A percentile compares a stretch with the other conserved stretches of the same genome.
phyloP scores from a whole-genome alignment of 2,329 filamentous ascomycete genomes.

The Monilinia vaccinii-corymbosi region DNA sequence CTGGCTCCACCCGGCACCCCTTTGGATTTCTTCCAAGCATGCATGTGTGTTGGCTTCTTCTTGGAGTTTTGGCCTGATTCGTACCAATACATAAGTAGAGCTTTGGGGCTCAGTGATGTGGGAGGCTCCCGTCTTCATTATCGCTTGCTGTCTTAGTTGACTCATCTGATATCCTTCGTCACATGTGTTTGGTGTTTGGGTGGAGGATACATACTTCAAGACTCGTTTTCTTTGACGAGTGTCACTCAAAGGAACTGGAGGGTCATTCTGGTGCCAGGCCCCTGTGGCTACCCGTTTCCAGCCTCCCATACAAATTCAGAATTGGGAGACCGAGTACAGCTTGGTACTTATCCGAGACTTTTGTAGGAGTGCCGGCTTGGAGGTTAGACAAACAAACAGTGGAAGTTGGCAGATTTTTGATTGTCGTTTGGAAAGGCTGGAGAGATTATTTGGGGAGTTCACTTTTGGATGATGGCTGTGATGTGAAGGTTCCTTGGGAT shows the following conservation, averaged over 20 bases:
- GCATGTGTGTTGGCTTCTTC: not conserved
- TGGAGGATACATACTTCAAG: not conserved
- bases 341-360: constrained; percentile 8
- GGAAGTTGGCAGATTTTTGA: not conserved
- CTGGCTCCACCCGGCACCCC: not conserved
- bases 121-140: not conserved
- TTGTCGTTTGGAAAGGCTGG: not conserved
- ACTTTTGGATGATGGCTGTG: not conserved
- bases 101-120: not conserved
- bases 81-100: not conserved
- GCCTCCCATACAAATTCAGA: not conserved
- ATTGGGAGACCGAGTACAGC: constrained; percentile 2
- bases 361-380: not conserved
- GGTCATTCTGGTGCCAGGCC: not conserved
- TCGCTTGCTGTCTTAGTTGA: not conserved
- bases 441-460: not conserved
- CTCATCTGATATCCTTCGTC: not conserved
- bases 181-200: not conserved
- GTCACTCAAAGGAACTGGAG: not conserved
- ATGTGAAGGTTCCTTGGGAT: not conserved
- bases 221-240: not conserved
- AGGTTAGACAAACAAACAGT: constrained; percentile 3
- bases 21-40: not conserved
- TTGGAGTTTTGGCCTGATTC: not conserved
- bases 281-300: constrained; percentile 5